A percentile compares a stretch with the other conserved stretches of the same genome.
Conservation (phyloP, 768 basidiomycete genomes). For the Rhizopogon sp. region DNA sequence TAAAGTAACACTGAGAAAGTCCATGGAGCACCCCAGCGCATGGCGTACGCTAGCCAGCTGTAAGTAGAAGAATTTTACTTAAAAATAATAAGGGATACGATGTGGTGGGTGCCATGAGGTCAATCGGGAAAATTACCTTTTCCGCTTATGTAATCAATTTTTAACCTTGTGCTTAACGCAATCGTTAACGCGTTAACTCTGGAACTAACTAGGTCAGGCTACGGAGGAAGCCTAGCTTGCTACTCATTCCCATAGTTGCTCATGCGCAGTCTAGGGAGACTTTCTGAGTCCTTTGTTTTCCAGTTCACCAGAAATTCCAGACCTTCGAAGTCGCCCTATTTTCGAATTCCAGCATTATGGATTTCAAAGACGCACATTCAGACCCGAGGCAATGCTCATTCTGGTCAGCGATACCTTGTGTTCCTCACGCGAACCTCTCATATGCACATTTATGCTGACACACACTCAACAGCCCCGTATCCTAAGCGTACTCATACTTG, state of each 20-base stretch:
- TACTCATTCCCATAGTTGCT: neutral
- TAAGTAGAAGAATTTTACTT: slow-evolving; percentile 10
- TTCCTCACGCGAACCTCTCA: slow-evolving; percentile 4
- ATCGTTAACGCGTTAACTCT: too few species aligned
- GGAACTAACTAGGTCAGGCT: neutral
- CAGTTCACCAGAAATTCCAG: neutral
- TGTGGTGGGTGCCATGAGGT: slow-evolving; percentile 3
- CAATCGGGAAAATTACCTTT: neutral
- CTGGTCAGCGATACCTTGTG: slow-evolving; percentile 5
- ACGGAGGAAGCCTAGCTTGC: neutral
- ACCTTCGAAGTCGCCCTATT: slow-evolving; percentile 6
- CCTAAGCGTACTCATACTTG: slow-evolving; percentile 60
- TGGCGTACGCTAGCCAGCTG: slow-evolving; percentile 1
- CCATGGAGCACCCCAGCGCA: slow-evolving; percentile 8
- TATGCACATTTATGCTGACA: neutral
- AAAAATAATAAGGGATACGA: slow-evolving; percentile 7
- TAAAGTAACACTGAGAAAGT: slow-evolving; percentile 9
- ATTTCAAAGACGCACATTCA: slow-evolving; percentile 3
- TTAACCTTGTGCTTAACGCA: too few species aligned
- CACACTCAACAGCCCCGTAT: slow-evolving; percentile 43
- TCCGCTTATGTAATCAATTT: slow-evolving; percentile 10
- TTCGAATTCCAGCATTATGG: slow-evolving; percentile 7
- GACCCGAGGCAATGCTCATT: slow-evolving; percentile 4
- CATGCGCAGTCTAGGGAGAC: neutral
- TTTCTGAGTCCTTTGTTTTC: neutral